Conservation (phyloP, 345 rosid species). For the Eucalyptus tenuipes region DNA sequence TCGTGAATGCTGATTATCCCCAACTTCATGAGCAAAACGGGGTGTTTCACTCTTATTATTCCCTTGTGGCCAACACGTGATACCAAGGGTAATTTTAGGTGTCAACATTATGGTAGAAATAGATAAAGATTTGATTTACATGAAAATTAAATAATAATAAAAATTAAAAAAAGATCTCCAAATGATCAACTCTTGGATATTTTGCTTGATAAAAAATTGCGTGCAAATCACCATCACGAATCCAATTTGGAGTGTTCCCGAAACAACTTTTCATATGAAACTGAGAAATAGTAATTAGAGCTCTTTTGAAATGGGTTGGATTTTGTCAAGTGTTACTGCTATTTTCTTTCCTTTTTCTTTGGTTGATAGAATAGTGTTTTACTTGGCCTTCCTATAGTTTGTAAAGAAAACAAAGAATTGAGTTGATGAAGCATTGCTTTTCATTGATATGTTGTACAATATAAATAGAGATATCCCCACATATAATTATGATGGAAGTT, state of each 20-base stretch:
- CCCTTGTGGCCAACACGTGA: too few relatives aligned
- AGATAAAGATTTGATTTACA: too few relatives aligned
- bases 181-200: too few relatives aligned
- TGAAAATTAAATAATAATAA: too few relatives aligned
- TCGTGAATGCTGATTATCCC: too few relatives aligned
- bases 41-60: too few relatives aligned
- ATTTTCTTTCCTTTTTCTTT: background rate
- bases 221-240: background rate
- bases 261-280: background rate
- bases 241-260: background rate
- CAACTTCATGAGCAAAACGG: too few relatives aligned
- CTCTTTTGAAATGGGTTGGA: background rate
- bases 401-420: background rate
- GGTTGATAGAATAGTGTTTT: background rate
- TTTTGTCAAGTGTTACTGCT: background rate
- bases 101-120: too few relatives aligned
- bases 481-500: background rate
- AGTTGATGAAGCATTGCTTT: background rate
- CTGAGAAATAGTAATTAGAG: background rate
- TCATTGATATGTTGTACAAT: background rate
- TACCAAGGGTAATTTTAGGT: too few relatives aligned
- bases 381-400: background rate
- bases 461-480: background rate
- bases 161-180: too few relatives aligned
- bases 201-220: background rate